Percentiles rank a stretch among this genome's conserved stretches.
Evolutionary conservation across 345 rosid species (phyloP).

Genomic region (Hibiscus mutabilis): DNA sequence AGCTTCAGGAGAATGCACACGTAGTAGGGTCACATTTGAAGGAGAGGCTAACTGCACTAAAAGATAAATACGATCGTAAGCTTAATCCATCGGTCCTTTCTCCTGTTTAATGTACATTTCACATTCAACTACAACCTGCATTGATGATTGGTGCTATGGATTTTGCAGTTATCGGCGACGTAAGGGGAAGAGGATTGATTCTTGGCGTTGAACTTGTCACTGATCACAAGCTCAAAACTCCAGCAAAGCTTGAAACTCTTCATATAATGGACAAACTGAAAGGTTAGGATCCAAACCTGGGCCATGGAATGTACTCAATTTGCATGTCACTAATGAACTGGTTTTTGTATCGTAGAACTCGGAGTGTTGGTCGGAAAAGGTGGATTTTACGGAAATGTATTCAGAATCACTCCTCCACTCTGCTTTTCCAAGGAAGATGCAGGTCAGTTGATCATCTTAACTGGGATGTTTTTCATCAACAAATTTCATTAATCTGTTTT

Average conservation of each 20-base stretch:
- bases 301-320: not conserved
- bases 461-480: not conserved
- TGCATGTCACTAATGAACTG: not conserved
- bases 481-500: not conserved
- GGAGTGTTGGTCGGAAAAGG: slow-evolving; percentile 92
- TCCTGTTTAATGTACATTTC: not conserved
- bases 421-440: slow-evolving; percentile 91
- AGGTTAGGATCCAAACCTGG: slow-evolving; percentile 35
- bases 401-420: slow-evolving; percentile 92
- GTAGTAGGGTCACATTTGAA: slow-evolving; percentile 79
- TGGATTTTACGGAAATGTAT: slow-evolving; percentile 77
- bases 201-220: slow-evolving; percentile 94
- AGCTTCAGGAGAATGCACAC: slow-evolving; percentile 75
- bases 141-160: slow-evolving; percentile 1
- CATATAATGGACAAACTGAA: slow-evolving; percentile 86
- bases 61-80: slow-evolving; percentile 74
- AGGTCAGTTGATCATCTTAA: slow-evolving; percentile 33
- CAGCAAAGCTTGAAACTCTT: slow-evolving; percentile 66
- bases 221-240: slow-evolving; percentile 71
- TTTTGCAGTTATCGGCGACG: slow-evolving; percentile 81
- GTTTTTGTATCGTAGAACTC: slow-evolving; percentile 34
- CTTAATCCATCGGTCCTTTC: not conserved
- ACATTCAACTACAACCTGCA: not conserved
- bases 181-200: slow-evolving; percentile 86
- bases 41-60: slow-evolving; percentile 57